These are phyloP conservation scores for Apophysomyces ossiformis DNA, from an alignment of 371 early-diverging fungal genomes.

Conservation along the genomic window DNA sequence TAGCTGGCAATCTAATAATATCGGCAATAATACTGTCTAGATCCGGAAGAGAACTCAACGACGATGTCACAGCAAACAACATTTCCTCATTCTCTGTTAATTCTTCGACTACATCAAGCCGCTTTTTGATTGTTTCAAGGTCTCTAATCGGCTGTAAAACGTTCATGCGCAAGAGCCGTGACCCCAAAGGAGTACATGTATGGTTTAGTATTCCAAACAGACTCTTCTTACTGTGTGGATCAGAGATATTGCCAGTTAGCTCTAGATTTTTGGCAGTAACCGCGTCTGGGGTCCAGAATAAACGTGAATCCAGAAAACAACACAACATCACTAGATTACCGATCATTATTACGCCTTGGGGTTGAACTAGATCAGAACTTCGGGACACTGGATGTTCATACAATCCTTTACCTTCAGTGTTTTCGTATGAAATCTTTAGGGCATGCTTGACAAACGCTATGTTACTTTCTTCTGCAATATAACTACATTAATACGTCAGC, in stretches of 20 bases:
- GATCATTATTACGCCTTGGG: not conserved
- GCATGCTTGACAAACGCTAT: slow-evolving; percentile 59
- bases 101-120: slow-evolving; percentile 62
- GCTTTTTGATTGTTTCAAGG: slow-evolving; percentile 33
- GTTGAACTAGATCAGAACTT: too few species aligned
- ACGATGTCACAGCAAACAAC: slow-evolving; percentile 44
- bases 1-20: slow-evolving; percentile 27
- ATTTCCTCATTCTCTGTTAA: slow-evolving; percentile 34
- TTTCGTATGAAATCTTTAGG: slow-evolving; percentile 68
- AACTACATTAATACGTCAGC: slow-evolving; percentile 32
- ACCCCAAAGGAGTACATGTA: slow-evolving; percentile 75
- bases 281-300: slow-evolving; percentile 37
- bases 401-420: slow-evolving; percentile 46
- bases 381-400: too few species aligned
- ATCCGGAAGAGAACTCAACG: slow-evolving; percentile 30
- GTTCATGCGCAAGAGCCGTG: slow-evolving; percentile 72
- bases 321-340: not conserved
- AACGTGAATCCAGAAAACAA: slow-evolving; percentile 7
- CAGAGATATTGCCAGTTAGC: slow-evolving; percentile 54
- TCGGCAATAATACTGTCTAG: slow-evolving; percentile 35
- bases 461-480: slow-evolving; percentile 56
- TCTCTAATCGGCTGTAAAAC: slow-evolving; percentile 72
- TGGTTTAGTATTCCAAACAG: slow-evolving; percentile 63
- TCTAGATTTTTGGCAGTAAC: slow-evolving; percentile 69
- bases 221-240: slow-evolving; percentile 42